Percentiles rank a stretch among this genome's conserved stretches.
Conservation (phyloP, 1,284 basidiomycete species). For the Testicularia cyperi region DNA sequence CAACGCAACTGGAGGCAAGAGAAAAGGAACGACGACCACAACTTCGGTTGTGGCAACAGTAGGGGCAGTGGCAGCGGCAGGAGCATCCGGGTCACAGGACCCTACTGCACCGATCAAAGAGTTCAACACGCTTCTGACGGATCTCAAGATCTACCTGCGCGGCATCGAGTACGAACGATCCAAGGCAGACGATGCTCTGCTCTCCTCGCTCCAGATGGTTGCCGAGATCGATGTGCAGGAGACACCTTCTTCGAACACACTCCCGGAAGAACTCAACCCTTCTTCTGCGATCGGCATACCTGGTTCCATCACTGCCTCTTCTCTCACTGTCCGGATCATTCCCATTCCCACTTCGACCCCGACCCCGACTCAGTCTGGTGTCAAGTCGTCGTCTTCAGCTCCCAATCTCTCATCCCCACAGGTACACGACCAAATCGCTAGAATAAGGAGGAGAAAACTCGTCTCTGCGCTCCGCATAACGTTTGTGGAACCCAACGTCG, state of each 20-base stretch:
- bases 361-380: no score
- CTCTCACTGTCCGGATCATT: no score
- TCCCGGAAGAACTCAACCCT: no score
- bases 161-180: slow-evolving; percentile 38
- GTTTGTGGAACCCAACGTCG: slow-evolving; percentile 17
- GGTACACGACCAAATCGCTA: no score
- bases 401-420: no score
- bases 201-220: slow-evolving; percentile 1
- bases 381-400: no score
- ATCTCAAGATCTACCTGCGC: slow-evolving; percentile 40
- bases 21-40: not conserved
- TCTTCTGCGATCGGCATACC: no score
- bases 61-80: no score
- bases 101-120: slow-evolving; percentile 19
- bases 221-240: slow-evolving; percentile 12
- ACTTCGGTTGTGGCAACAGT: not conserved
- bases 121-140: slow-evolving; percentile 22
- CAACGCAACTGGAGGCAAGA: not conserved
- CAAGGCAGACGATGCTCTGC: slow-evolving; percentile 13
- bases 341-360: no score
- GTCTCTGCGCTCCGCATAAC: slow-evolving; percentile 7
- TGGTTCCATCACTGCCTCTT: no score
- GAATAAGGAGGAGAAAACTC: slow-evolving; percentile 18
- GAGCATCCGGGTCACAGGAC: not conserved
- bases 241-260: no score